A percentile compares a stretch with the other conserved stretches of the same genome.
phyloP scores from a whole-genome alignment of 306 rosid genomes.

The Prosopis cineraria region DNA sequence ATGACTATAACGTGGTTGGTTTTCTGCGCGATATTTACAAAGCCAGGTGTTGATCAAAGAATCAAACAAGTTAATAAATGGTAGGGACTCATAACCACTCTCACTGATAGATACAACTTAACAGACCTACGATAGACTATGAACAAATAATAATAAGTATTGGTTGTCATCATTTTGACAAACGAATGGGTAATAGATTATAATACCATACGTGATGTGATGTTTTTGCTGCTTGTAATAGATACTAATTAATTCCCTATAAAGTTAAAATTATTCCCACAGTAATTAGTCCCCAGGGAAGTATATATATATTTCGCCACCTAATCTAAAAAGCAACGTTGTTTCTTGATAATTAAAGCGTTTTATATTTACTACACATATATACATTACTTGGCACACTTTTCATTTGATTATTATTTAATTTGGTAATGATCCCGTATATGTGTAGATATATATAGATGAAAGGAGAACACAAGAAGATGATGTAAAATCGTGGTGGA shows the following conservation, averaged over 20 bases:
- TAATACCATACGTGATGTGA: not conserved
- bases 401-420: not conserved
- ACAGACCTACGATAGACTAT: not conserved
- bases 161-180: constrained; percentile 9
- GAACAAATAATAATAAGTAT: not conserved
- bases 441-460: not conserved
- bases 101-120: constrained; percentile 6
- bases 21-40: not conserved
- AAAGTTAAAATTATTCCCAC: not conserved
- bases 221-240: not conserved
- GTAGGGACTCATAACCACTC: constrained; percentile 10
- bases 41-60: not conserved
- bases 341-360: not conserved
- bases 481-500: not conserved
- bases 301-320: not conserved
- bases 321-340: not conserved
- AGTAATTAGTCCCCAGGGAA: not conserved
- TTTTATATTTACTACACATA: not conserved
- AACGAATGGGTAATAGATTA: not conserved
- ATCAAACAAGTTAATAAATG: not conserved
- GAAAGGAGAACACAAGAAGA: not conserved
- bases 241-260: not conserved
- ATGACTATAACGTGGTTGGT: not conserved
- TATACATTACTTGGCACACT: not conserved
- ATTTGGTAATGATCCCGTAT: not conserved